These are phyloP conservation scores for Bryoerythrophyllum caledonicum DNA, from an alignment of 225 moss, liverwort and hornwort genomes.

Conservation along the genomic window DNA sequence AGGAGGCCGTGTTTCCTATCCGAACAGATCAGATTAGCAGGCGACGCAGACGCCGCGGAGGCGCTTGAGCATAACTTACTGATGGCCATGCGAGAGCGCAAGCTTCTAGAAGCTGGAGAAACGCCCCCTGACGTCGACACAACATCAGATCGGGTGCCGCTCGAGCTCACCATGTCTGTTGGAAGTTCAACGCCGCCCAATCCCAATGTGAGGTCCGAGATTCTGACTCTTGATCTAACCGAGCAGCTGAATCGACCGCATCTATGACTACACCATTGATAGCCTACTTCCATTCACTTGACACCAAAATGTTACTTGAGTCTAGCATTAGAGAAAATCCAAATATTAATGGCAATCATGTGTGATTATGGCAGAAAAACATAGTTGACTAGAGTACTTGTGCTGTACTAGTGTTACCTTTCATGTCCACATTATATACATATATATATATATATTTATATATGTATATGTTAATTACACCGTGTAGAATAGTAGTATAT, in stretches of 20 bases:
- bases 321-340: not conserved
- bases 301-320: not conserved
- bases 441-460: too few species aligned
- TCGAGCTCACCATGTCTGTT: constrained; percentile 49
- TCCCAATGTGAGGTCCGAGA: constrained; percentile 29
- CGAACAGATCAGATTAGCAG: constrained; percentile 25
- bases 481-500: not conserved
- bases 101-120: constrained; percentile 29
- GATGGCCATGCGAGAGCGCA: constrained; percentile 53
- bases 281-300: not conserved
- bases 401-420: not conserved
- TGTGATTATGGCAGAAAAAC: constrained; percentile 22
- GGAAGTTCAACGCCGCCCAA: not conserved
- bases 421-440: not conserved
- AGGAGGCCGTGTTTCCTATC: constrained; percentile 13
- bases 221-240: constrained; percentile 51
- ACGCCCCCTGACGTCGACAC: not conserved
- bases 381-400: not conserved
- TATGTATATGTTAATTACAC: not conserved
- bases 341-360: not conserved
- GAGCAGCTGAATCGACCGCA: constrained; percentile 38
- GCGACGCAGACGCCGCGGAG: constrained; percentile 34
- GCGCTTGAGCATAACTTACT: constrained; percentile 42
- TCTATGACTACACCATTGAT: not conserved
- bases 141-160: constrained; percentile 21